Percentiles rank a stretch among this genome's conserved stretches.
Conservation (phyloP, 441 rosid genomes). For the Gossypium davidsonii region DNA sequence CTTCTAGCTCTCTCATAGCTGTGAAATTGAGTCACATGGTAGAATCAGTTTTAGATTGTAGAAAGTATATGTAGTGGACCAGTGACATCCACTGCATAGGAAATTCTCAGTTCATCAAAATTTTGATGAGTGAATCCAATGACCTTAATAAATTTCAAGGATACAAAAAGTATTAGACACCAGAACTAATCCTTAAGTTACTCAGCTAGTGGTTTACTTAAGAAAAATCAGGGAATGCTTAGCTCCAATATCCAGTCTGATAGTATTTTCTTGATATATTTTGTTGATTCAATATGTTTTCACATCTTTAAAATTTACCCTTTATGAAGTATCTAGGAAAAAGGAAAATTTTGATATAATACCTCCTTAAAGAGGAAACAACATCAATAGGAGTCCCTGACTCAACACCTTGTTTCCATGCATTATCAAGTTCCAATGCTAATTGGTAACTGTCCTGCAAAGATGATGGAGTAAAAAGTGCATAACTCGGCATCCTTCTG, state of each 20-base stretch:
- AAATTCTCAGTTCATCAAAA: neutral
- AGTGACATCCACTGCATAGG: neutral
- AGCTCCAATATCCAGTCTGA: neutral
- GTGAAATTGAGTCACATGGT: conserved; percentile 5
- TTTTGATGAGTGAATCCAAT: neutral
- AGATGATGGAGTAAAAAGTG: neutral
- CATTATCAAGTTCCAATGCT: conserved; percentile 74
- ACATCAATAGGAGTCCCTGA: conserved; percentile 49
- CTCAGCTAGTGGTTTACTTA: neutral
- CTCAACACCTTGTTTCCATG: conserved; percentile 54
- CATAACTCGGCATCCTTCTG: neutral
- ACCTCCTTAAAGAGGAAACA: conserved; percentile 72
- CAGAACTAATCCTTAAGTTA: neutral
- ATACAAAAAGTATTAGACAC: neutral
- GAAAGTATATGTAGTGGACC: neutral
- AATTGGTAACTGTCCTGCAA: conserved; percentile 82
- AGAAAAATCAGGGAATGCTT: neutral
- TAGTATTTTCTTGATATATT: neutral
- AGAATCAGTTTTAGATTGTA: neutral
- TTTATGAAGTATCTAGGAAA: conserved; percentile 4
- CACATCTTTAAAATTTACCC: neutral
- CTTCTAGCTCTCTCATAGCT: conserved; percentile 76
- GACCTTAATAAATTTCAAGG: neutral
- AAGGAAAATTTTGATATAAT: neutral
- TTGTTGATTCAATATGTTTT: neutral